Evolutionary conservation across 1,284 basidiomycete species (phyloP).

Genomic region (Puccinia novopanici): DNA sequence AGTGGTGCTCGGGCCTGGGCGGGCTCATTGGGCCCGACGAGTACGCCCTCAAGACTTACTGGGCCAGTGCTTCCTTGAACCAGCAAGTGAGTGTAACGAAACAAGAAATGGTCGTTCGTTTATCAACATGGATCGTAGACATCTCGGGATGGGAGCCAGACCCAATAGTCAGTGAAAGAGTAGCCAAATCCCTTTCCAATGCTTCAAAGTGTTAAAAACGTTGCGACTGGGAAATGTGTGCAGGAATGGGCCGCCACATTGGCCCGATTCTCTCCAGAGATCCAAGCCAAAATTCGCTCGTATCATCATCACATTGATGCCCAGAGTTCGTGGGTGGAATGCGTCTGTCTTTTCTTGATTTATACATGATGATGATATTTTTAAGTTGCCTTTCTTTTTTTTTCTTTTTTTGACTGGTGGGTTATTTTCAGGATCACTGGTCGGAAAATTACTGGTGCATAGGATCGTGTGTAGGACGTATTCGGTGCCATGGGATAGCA

Average conservation of each 20-base stretch:
- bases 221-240: too few species aligned
- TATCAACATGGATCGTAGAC: conserved; percentile 30
- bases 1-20: neutral
- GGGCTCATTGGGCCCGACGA: neutral
- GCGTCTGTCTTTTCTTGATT: neutral
- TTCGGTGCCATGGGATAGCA: conserved; percentile 2
- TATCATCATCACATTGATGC: conserved; percentile 37
- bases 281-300: conserved; percentile 6
- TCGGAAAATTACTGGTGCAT: conserved; percentile 41
- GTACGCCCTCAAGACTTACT: too few species aligned
- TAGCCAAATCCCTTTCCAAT: neutral
- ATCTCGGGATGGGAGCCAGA: conserved; percentile 25
- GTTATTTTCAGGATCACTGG: conserved; percentile 25
- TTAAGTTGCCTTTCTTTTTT: neutral
- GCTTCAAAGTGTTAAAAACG: neutral
- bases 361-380: neutral
- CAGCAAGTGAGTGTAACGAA: too few species aligned
- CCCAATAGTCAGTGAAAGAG: neutral
- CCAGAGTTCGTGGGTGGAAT: neutral
- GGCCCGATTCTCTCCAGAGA: conserved; percentile 4
- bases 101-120: neutral
- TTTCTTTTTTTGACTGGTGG: neutral
- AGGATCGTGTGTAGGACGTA: conserved; percentile 28
- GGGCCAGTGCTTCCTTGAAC: too few species aligned
- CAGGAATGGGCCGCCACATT: conserved; percentile 20